A percentile compares a stretch with the other conserved stretches of the same genome.
These are phyloP conservation scores for Termitomyces sp. DNA, from an alignment of 768 basidiomycete genomes.

Conservation along the genomic window DNA sequence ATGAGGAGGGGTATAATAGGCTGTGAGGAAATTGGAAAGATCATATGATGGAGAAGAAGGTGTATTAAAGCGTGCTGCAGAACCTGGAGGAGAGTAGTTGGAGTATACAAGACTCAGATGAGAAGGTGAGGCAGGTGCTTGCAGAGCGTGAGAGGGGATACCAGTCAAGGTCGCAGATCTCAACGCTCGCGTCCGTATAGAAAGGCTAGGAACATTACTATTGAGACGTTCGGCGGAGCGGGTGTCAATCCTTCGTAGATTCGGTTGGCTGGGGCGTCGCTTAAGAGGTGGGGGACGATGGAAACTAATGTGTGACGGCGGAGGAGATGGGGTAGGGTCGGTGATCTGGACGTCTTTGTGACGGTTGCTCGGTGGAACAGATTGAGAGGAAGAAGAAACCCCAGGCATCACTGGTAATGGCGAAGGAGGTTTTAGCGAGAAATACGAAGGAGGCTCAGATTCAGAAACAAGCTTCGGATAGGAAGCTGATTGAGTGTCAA, in stretches of 20 bases:
- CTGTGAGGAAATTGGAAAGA: slow-evolving; percentile 36
- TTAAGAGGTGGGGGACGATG: slow-evolving; percentile 43
- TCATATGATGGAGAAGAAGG: slow-evolving; percentile 30
- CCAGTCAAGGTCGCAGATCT: slow-evolving; percentile 55
- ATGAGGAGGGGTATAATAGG: slow-evolving; percentile 50
- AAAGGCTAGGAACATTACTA: slow-evolving; percentile 49
- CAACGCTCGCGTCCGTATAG: slow-evolving; percentile 51
- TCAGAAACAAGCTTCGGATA: slow-evolving; percentile 50
- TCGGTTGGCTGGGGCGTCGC: slow-evolving; percentile 57
- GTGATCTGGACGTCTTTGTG: slow-evolving; percentile 18
- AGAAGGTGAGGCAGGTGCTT: slow-evolving; percentile 45
- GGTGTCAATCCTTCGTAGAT: slow-evolving; percentile 58
- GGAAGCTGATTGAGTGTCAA: slow-evolving; percentile 53
- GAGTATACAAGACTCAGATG: slow-evolving; percentile 57
- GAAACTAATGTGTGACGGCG: slow-evolving; percentile 60
- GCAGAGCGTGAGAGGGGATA: slow-evolving; percentile 36
- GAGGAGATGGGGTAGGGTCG: slow-evolving; percentile 56
- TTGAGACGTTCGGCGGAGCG: slow-evolving; percentile 47
- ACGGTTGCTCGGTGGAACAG: neutral
- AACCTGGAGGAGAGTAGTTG: slow-evolving; percentile 49
- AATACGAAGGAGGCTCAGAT: slow-evolving; percentile 43
- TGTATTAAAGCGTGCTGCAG: slow-evolving; percentile 41
- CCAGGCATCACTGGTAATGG: slow-evolving; percentile 57
- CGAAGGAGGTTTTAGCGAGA: slow-evolving; percentile 28
- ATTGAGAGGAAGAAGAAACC: slow-evolving; percentile 26